These are phyloP conservation scores for Pilobolus umbonatus DNA, from an alignment of 192 early-diverging fungal species.

Conservation along the genomic window DNA sequence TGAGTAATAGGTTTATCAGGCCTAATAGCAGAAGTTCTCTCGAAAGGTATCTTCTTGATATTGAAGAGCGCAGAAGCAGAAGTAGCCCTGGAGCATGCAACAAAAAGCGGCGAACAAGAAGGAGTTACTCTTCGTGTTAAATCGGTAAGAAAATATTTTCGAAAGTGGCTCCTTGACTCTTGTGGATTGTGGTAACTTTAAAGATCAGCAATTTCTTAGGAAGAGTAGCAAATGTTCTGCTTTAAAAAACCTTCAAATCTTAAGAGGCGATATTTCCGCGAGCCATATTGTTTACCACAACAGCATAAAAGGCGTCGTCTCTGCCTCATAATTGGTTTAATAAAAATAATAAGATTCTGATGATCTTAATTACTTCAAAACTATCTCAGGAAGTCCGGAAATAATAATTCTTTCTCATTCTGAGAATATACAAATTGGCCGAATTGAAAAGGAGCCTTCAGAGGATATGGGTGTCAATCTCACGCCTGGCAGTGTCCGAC, in stretches of 20 bases:
- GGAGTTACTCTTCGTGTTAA: background rate
- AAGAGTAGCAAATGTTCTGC: background rate
- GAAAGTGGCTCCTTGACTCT: background rate
- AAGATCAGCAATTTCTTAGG: background rate
- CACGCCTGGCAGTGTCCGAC: background rate
- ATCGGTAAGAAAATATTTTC: background rate
- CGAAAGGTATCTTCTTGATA: background rate
- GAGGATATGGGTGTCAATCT: background rate
- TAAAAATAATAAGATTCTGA: background rate
- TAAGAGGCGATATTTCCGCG: background rate
- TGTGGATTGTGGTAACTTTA: background rate
- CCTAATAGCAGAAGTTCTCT: too few species aligned
- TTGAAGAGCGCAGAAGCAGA: background rate
- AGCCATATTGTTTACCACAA: slow-evolving; percentile 4
- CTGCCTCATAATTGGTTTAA: slow-evolving; percentile 3
- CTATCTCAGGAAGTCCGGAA: background rate
- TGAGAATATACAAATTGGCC: background rate
- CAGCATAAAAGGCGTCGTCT: background rate
- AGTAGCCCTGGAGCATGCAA: background rate
- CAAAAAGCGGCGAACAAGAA: background rate
- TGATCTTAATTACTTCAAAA: background rate
- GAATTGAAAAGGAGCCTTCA: background rate
- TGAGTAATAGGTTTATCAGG: too few species aligned
- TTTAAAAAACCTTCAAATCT: background rate
- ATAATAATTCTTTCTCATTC: background rate